phyloP scores from a whole-genome alignment of 2,329 filamentous ascomycete species.

The Bipolaris sorokiniana region DNA sequence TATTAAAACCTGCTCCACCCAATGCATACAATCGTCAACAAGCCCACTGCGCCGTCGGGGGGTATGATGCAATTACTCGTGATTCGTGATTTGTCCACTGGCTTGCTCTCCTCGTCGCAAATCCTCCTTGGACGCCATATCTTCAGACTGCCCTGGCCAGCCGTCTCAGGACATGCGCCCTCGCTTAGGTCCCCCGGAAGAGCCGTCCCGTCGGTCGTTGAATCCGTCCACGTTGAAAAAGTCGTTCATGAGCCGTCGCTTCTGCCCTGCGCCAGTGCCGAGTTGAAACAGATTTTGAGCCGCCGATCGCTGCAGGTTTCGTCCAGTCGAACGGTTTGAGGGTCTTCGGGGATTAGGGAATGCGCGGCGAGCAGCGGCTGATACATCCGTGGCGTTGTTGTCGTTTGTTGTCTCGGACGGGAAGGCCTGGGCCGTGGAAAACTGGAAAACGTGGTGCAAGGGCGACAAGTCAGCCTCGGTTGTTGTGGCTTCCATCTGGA shows the following conservation, averaged over 20 bases:
- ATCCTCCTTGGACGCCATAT: background rate
- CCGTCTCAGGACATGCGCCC: conserved; percentile 40
- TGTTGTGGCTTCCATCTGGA: conserved; percentile 48
- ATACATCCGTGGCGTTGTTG: conserved; percentile 29
- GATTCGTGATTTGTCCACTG: conserved; percentile 17
- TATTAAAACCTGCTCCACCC: conserved; percentile 31
- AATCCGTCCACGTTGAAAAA: conserved; percentile 74
- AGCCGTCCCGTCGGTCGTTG: conserved; percentile 63
- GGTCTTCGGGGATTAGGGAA: conserved; percentile 44
- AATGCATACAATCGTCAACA: conserved; percentile 27
- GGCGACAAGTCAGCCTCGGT: conserved; percentile 37
- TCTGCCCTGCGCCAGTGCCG: conserved; percentile 70
- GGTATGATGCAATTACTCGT: conserved; percentile 29
- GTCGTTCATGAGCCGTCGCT: conserved; percentile 74
- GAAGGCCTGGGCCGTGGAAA: conserved; percentile 68
- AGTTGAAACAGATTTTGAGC: conserved; percentile 54
- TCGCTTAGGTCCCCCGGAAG: conserved; percentile 48
- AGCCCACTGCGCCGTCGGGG: conserved; percentile 26
- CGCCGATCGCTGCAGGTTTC: conserved; percentile 40
- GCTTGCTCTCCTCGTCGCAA: conserved; percentile 13
- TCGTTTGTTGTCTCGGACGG: conserved; percentile 55
- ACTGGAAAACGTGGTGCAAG: conserved; percentile 64
- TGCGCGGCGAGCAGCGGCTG: conserved; percentile 39
- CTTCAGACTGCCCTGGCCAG: background rate
- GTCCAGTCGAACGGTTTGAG: conserved; percentile 45